A percentile compares a stretch with the other conserved stretches of the same genome.
phyloP scores from a whole-genome alignment of 108 stramenopile species.

The Cyclotella baltica region DNA sequence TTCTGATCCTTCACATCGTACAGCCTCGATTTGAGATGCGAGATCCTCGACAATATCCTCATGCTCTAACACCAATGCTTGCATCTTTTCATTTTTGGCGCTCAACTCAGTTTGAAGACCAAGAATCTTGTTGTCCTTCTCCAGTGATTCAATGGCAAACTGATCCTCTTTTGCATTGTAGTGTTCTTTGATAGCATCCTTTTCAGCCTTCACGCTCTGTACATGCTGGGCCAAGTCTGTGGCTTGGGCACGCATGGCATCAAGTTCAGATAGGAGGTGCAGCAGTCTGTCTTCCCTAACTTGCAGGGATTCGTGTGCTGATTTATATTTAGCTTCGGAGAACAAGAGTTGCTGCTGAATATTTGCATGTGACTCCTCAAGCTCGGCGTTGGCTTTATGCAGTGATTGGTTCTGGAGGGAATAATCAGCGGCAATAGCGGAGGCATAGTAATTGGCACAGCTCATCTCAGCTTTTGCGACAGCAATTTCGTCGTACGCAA shows the following conservation, averaged over 20 bases:
- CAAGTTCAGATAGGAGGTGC: background rate
- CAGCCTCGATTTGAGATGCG: background rate
- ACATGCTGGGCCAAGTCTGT: background rate
- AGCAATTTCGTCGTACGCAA: background rate
- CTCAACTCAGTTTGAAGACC: background rate
- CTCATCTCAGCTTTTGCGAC: background rate
- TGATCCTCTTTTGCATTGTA: conserved; percentile 6
- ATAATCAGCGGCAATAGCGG: background rate
- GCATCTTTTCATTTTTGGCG: background rate
- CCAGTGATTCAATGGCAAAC: background rate
- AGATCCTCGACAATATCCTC: background rate
- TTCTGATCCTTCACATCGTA: conserved; percentile 5
- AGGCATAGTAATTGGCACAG: background rate
- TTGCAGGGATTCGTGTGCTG: background rate
- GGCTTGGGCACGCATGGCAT: conserved; percentile 7
- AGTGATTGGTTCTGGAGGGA: background rate
- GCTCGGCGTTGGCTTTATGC: background rate
- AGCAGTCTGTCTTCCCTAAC: background rate
- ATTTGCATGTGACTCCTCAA: background rate
- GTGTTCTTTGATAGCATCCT: background rate
- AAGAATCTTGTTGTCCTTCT: conserved; percentile 7
- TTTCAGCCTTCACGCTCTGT: conserved; percentile 7
- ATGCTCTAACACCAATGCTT: background rate
- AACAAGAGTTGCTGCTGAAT: background rate
- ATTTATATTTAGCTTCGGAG: background rate